Evolutionary conservation across 345 rosid genomes (phyloP).

Genomic region (Nasturtium officinale): DNA sequence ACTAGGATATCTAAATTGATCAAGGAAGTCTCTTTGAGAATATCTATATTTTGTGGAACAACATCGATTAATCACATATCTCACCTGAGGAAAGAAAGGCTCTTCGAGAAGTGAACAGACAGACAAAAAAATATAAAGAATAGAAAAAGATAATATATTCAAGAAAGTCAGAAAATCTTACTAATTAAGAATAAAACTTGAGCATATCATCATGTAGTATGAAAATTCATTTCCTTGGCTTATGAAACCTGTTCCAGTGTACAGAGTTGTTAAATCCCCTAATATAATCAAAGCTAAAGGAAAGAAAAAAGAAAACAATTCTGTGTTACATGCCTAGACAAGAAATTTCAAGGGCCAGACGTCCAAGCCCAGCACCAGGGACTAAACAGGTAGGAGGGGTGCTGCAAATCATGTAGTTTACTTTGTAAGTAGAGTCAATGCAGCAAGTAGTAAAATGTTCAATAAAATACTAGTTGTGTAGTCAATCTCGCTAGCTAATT

Average conservation of each 20-base stretch:
- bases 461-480: background rate
- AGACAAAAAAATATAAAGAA: conserved; percentile 5
- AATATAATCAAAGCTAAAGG: background rate
- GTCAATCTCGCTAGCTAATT: background rate
- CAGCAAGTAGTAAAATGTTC: conserved; percentile 6
- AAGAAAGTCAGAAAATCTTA: conserved; percentile 47
- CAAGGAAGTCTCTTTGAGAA: no score
- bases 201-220: conserved; percentile 99
- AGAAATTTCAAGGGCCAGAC: conserved; percentile 95
- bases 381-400: conserved; percentile 93
- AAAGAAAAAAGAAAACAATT: background rate
- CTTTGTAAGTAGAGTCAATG: conserved; percentile 31
- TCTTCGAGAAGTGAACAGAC: conserved; percentile 1
- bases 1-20: background rate
- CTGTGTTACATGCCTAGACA: conserved; percentile 64
- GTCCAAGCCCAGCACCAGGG: conserved; percentile 99
- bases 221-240: conserved; percentile 99
- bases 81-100: background rate
- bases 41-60: background rate
- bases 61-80: conserved; percentile 10
- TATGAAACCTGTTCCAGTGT: conserved; percentile 70
- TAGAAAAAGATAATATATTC: background rate
- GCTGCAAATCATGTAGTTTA: conserved; percentile 35
- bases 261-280: conserved; percentile 22
- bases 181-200: conserved; percentile 94